Conservation (phyloP, 805 yeast species). For the Spathaspora girioi region DNA sequence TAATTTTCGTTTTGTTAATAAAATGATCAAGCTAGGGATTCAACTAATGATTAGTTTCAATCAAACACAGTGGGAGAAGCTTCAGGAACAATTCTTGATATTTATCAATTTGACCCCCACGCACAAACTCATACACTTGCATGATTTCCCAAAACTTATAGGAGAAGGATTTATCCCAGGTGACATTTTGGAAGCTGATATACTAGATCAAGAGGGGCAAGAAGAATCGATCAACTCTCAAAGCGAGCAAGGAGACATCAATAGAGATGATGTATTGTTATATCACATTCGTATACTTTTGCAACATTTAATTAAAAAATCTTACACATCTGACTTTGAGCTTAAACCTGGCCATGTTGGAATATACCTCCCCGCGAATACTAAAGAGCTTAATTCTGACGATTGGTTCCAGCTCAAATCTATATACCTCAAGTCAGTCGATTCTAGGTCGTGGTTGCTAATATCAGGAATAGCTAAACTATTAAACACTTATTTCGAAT, state of each 20-base stretch:
- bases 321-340: slow-evolving; percentile 9
- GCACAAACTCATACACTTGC: slow-evolving; percentile 33
- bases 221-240: slow-evolving; percentile 4
- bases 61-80: slow-evolving; percentile 36
- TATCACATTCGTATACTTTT: slow-evolving; percentile 21
- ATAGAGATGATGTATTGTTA: slow-evolving; percentile 8
- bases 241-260: slow-evolving; percentile 1
- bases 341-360: slow-evolving; percentile 6
- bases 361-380: neutral
- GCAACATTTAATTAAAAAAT: slow-evolving; percentile 16
- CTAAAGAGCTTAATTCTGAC: neutral
- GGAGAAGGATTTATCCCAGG: slow-evolving; percentile 15
- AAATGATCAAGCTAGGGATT: slow-evolving; percentile 37
- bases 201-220: neutral
- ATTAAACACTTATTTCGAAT: slow-evolving; percentile 24
- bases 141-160: slow-evolving; percentile 18
- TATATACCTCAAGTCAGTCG: slow-evolving; percentile 16
- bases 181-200: neutral
- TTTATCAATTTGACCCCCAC: slow-evolving; percentile 42
- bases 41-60: slow-evolving; percentile 30
- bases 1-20: slow-evolving; percentile 33
- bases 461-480: slow-evolving; percentile 31
- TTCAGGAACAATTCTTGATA: slow-evolving; percentile 41
- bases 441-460: slow-evolving; percentile 39
- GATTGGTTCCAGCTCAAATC: slow-evolving; percentile 24